A percentile compares a stretch with the other conserved stretches of the same genome.
phyloP scores from a whole-genome alignment of 2,329 filamentous ascomycete species.

The Epichloe scottii region DNA sequence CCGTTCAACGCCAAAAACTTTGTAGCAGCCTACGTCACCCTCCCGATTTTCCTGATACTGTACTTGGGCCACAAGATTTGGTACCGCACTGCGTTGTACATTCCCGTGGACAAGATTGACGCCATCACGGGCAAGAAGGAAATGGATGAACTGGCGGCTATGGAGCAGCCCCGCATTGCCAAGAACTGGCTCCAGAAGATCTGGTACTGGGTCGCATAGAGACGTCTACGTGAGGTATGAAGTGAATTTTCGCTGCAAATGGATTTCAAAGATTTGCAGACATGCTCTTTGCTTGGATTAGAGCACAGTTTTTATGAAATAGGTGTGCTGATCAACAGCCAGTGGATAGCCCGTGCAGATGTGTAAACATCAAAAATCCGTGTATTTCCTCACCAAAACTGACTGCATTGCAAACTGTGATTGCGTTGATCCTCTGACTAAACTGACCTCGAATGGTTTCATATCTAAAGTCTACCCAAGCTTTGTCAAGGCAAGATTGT shows the following conservation, averaged over 20 bases:
- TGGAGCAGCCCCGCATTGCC: slow-evolving; percentile 33
- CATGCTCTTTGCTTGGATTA: background rate
- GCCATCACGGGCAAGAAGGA: slow-evolving; percentile 45
- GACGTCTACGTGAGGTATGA: background rate
- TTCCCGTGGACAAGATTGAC: slow-evolving; percentile 38
- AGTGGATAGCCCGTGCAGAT: slow-evolving; percentile 4
- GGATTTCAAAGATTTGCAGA: background rate
- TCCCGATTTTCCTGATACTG: slow-evolving; percentile 47
- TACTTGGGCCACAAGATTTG: slow-evolving; percentile 49
- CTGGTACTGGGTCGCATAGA: slow-evolving; percentile 44
- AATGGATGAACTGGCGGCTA: slow-evolving; percentile 44
- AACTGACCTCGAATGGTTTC: no score
- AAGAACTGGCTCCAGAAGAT: slow-evolving; percentile 38
- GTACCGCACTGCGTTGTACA: slow-evolving; percentile 30
- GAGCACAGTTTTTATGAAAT: background rate
- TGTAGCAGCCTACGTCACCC: slow-evolving; percentile 49
- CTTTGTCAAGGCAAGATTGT: no score
- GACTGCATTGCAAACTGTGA: no score
- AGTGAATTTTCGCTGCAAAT: background rate
- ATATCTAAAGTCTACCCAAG: no score
- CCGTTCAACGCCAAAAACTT: slow-evolving; percentile 54
- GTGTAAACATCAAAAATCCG: background rate
- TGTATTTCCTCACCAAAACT: background rate
- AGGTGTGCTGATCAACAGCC: background rate
- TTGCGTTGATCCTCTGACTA: no score